Percentiles rank a stretch among this genome's conserved stretches.
phyloP scores from a whole-genome alignment of 2,329 filamentous ascomycete species.

The Neonectria magnoliae region DNA sequence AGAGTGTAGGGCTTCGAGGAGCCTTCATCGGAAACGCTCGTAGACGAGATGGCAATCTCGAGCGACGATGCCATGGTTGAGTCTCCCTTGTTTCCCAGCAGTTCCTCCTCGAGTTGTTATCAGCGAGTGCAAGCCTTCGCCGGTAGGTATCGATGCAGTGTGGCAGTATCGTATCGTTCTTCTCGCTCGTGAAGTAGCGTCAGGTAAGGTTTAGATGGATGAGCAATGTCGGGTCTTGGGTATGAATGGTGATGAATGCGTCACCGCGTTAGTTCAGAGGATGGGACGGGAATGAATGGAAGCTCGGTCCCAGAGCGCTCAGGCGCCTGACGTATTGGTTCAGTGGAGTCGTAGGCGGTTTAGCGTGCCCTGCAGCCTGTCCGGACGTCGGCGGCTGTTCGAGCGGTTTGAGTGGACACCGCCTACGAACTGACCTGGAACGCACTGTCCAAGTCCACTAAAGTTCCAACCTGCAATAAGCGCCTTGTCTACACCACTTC shows the following conservation, averaged over 20 bases:
- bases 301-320: slow-evolving; percentile 5
- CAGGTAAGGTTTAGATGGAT: slow-evolving; percentile 5
- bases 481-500: not conserved
- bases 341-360: slow-evolving; percentile 16
- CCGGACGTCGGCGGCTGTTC: slow-evolving; percentile 4
- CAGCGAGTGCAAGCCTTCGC: not conserved
- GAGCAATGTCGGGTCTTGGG: slow-evolving; percentile 11
- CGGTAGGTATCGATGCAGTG: not conserved
- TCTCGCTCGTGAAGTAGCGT: not conserved
- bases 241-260: slow-evolving; percentile 30
- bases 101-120: not conserved
- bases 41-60: slow-evolving; percentile 75
- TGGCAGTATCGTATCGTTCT: not conserved
- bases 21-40: slow-evolving; percentile 63
- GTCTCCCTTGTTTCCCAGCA: slow-evolving; percentile 15
- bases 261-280: slow-evolving; percentile 25
- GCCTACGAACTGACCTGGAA: not conserved
- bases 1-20: slow-evolving; percentile 75
- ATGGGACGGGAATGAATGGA: not conserved
- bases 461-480: not conserved
- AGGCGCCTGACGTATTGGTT: slow-evolving; percentile 23
- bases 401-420: slow-evolving; percentile 9
- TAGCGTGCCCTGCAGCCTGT: slow-evolving; percentile 15
- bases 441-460: slow-evolving; percentile 12
- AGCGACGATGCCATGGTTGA: slow-evolving; percentile 68